Evolutionary conservation across 495 filamentous ascomycete species (phyloP).

Genomic region (Aspergillus avenaceus): DNA sequence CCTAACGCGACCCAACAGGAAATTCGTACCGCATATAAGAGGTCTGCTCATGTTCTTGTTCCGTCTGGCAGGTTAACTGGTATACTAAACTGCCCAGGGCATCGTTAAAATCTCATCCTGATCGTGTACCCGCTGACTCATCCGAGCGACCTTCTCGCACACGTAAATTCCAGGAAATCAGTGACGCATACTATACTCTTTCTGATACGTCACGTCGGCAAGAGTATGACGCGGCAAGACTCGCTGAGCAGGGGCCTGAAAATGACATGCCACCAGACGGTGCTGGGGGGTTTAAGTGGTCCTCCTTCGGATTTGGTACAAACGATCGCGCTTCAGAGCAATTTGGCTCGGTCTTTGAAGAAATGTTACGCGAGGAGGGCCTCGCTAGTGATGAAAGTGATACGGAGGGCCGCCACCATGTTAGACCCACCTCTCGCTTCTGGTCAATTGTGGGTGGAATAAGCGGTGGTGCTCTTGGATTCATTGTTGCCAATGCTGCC

Average conservation of each 20-base stretch:
- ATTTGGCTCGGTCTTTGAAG: slow-evolving; percentile 90
- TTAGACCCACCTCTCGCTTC: slow-evolving; percentile 64
- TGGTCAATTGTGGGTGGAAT: slow-evolving; percentile 83
- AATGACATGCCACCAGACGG: slow-evolving; percentile 53
- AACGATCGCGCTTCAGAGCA: slow-evolving; percentile 58
- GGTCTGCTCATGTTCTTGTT: slow-evolving; percentile 36
- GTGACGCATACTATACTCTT: slow-evolving; percentile 97
- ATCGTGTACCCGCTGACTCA: slow-evolving; percentile 80
- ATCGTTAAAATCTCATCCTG: slow-evolving; percentile 90
- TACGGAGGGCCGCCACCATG: slow-evolving; percentile 16
- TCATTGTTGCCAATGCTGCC: slow-evolving; percentile 89
- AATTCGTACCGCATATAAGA: slow-evolving; percentile 93
- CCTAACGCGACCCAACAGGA: slow-evolving; percentile 73
- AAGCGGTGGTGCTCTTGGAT: slow-evolving; percentile 86
- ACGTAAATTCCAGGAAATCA: slow-evolving; percentile 89
- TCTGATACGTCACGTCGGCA: slow-evolving; percentile 74
- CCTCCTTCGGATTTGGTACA: slow-evolving; percentile 53
- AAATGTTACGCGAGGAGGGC: slow-evolving; percentile 95
- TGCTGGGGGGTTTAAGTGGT: slow-evolving; percentile 55
- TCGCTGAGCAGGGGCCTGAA: slow-evolving; percentile 45
- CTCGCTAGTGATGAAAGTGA: slow-evolving; percentile 58
- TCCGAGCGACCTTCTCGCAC: slow-evolving; percentile 81
- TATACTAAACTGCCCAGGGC: slow-evolving; percentile 50
- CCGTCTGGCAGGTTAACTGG: background rate
- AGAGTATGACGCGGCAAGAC: slow-evolving; percentile 80